Conservation (phyloP, 768 basidiomycete species). For the Mycena vulgaris region DNA sequence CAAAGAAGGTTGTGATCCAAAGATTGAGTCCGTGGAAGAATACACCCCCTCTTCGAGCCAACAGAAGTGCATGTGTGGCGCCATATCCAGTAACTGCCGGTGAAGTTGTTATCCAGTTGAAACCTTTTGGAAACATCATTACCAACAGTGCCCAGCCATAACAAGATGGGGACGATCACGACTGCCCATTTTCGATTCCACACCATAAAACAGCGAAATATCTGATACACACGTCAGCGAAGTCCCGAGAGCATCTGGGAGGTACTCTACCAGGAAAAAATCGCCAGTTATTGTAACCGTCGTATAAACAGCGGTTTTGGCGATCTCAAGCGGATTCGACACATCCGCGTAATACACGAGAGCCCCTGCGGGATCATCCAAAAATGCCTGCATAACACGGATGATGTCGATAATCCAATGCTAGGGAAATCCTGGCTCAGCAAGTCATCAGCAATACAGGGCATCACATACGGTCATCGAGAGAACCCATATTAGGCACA, state of each 20-base stretch:
- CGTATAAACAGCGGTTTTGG: neutral
- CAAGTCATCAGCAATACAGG: neutral
- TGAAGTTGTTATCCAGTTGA: neutral
- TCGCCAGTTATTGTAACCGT: neutral
- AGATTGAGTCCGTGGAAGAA: neutral
- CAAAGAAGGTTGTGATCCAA: conserved; percentile 10
- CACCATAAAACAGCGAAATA: conserved; percentile 27
- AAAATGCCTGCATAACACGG: conserved; percentile 9
- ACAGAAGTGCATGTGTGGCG: neutral
- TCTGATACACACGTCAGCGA: neutral
- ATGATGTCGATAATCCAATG: conserved; percentile 30
- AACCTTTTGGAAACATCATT: neutral
- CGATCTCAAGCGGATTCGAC: neutral
- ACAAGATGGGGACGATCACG: conserved; percentile 16
- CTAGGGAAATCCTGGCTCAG: neutral
- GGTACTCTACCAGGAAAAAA: conserved; percentile 14
- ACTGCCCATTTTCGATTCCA: conserved; percentile 28
- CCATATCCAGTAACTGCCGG: neutral
- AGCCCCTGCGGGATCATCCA: conserved; percentile 2
- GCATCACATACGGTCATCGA: neutral
- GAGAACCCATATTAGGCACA: conserved; percentile 15
- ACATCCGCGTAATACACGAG: neutral
- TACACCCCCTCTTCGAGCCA: neutral
- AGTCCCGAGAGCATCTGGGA: neutral
- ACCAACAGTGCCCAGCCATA: conserved; percentile 22